A percentile compares a stretch with the other conserved stretches of the same genome.
Evolutionary conservation across 1,284 basidiomycete species (phyloP).

Genomic region (Moniliella sp.): DNA sequence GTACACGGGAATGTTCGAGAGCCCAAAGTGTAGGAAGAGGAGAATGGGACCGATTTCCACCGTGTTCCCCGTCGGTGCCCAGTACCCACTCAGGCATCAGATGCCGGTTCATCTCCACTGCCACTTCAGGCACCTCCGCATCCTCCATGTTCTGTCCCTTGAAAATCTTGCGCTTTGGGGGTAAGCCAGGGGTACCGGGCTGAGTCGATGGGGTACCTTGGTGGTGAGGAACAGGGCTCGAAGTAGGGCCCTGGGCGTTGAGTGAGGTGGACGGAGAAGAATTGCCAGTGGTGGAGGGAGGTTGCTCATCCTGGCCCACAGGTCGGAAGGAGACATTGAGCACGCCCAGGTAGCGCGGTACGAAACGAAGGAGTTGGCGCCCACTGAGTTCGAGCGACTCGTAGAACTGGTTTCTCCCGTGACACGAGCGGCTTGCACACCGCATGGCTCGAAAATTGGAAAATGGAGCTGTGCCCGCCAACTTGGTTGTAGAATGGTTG

Average conservation of each 20-base stretch:
- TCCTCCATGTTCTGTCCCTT: constrained; percentile 21
- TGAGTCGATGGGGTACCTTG: too few relatives aligned
- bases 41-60: too few relatives aligned
- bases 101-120: constrained; percentile 73
- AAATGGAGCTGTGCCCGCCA: constrained; percentile 86
- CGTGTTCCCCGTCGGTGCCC: too few relatives aligned
- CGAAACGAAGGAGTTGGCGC: constrained; percentile 70
- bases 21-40: too few relatives aligned
- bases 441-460: constrained; percentile 88
- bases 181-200: too few relatives aligned
- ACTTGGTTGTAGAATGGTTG: constrained; percentile 93
- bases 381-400: constrained; percentile 82
- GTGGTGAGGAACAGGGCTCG: too few relatives aligned
- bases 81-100: constrained; percentile 80
- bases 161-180: constrained; percentile 28
- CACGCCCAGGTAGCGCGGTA: constrained; percentile 92
- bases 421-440: constrained; percentile 97
- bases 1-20: too few relatives aligned
- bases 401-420: constrained; percentile 86
- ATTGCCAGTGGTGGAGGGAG: too few relatives aligned
- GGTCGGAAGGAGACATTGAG: constrained; percentile 74
- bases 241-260: too few relatives aligned
- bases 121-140: constrained; percentile 46
- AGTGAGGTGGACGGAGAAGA: too few relatives aligned
- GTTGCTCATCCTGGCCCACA: too few relatives aligned